Evolutionary conservation across 1,284 basidiomycete species (phyloP).

Genomic region (Afroboletus lepidellus): DNA sequence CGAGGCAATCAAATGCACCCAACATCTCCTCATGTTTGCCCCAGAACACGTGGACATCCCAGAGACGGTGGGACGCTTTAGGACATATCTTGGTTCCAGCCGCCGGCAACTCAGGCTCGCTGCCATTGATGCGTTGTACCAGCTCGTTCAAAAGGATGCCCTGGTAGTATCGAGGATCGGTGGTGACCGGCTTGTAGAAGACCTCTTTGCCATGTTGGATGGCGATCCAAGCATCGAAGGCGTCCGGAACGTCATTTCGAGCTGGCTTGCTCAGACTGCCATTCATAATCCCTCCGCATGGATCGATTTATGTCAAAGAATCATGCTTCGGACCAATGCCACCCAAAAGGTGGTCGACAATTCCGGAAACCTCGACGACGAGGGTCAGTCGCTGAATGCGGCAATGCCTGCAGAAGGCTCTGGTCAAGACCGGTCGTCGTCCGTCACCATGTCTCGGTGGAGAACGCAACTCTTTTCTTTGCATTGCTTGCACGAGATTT

Average conservation of each 20-base stretch:
- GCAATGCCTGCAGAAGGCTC: conserved; percentile 37
- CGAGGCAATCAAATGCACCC: conserved; percentile 93
- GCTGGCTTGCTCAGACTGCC: conserved; percentile 95
- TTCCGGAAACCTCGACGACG: conserved; percentile 79
- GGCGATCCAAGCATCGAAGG: conserved; percentile 94
- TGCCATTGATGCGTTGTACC: conserved; percentile 93
- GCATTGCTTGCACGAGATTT: conserved; percentile 89
- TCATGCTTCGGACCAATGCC: conserved; percentile 88
- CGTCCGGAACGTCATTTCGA: conserved; percentile 89
- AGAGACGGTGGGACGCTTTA: conserved; percentile 73
- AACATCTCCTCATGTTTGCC: conserved; percentile 96
- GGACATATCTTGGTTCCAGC: conserved; percentile 74
- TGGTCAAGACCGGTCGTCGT: conserved; percentile 36
- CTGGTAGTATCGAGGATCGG: conserved; percentile 90
- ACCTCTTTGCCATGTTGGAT: conserved; percentile 93
- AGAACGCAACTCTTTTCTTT: conserved; percentile 95
- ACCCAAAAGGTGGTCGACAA: conserved; percentile 72
- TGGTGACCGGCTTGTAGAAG: conserved; percentile 91
- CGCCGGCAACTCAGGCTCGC: conserved; percentile 87
- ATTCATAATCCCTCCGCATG: conserved; percentile 92
- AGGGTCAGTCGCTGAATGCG: conserved; percentile 83
- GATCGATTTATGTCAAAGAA: conserved; percentile 97
- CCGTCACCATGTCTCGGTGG: conserved; percentile 79
- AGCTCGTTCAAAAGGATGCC: conserved; percentile 95
- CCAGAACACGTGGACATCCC: conserved; percentile 81